These are phyloP conservation scores for Senna tora DNA, from an alignment of 306 rosid genomes.

Conservation along the genomic window DNA sequence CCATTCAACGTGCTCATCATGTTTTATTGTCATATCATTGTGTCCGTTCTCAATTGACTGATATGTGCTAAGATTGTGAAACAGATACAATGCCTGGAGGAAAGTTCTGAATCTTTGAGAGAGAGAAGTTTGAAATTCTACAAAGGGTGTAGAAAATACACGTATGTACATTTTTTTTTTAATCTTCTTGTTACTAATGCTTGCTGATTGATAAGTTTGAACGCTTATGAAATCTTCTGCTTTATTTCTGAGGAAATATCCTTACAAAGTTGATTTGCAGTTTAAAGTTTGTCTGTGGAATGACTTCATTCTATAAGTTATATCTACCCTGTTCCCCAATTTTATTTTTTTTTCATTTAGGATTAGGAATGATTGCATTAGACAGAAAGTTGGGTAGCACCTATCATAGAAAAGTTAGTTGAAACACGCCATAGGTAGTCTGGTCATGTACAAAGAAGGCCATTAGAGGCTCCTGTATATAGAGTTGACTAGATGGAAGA, in stretches of 20 bases:
- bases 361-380: too few relatives aligned
- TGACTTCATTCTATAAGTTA: neutral
- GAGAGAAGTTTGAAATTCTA: slow-evolving; percentile 91
- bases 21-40: slow-evolving; percentile 17
- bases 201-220: slow-evolving; percentile 22
- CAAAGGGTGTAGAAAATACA: slow-evolving; percentile 98
- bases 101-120: slow-evolving; percentile 91
- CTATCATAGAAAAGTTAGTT: too few relatives aligned
- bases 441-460: too few relatives aligned
- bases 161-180: slow-evolving; percentile 64
- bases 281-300: neutral
- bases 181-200: slow-evolving; percentile 15
- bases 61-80: slow-evolving; percentile 33
- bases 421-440: too few relatives aligned
- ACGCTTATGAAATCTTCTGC: slow-evolving; percentile 6
- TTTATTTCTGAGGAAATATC: slow-evolving; percentile 19
- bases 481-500: too few relatives aligned
- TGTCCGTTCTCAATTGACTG: slow-evolving; percentile 33
- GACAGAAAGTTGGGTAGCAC: too few relatives aligned
- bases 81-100: slow-evolving; percentile 98
- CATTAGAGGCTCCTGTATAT: too few relatives aligned
- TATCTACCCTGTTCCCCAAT: too few relatives aligned
- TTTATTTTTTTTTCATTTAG: too few relatives aligned
- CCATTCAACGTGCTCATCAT: neutral
- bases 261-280: slow-evolving; percentile 9